phyloP scores from a whole-genome alignment of 2,329 filamentous ascomycete genomes.

The Neospermospora avenae region DNA sequence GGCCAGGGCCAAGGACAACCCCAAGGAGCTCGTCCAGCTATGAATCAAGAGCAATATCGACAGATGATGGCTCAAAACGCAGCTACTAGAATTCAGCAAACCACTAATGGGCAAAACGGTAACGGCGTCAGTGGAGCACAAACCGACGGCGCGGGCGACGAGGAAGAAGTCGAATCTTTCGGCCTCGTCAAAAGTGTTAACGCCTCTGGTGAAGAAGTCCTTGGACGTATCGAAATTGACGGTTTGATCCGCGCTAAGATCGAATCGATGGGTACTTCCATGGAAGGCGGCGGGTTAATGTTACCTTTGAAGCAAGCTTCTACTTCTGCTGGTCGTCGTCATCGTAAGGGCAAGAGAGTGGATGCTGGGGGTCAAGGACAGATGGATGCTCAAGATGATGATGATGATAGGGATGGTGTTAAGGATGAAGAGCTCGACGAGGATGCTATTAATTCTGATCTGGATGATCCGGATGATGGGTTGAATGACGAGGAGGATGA shows the following conservation, averaged over 20 bases:
- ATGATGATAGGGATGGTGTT: constrained; percentile 56
- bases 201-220: constrained; percentile 50
- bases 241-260: constrained; percentile 66
- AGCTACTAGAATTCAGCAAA: constrained; percentile 38
- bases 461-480: constrained; percentile 91
- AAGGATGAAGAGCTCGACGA: constrained; percentile 67
- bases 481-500: constrained; percentile 81
- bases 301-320: constrained; percentile 52
- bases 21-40: not conserved
- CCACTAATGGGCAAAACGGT: constrained; percentile 38
- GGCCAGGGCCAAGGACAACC: no score
- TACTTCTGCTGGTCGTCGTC: constrained; percentile 39
- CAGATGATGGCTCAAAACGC: constrained; percentile 32
- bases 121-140: constrained; percentile 55
- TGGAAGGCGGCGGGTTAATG: constrained; percentile 76
- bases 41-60: constrained; percentile 28
- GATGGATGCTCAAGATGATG: constrained; percentile 59
- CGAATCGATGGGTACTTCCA: constrained; percentile 59
- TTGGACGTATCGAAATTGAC: constrained; percentile 63
- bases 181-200: constrained; percentile 58
- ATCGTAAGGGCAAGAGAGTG: constrained; percentile 25
- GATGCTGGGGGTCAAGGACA: constrained; percentile 39
- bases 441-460: constrained; percentile 96
- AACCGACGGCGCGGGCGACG: constrained; percentile 68
- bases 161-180: constrained; percentile 51